Conservation (phyloP, 345 rosid genomes). For the Lepidium sativum region DNA sequence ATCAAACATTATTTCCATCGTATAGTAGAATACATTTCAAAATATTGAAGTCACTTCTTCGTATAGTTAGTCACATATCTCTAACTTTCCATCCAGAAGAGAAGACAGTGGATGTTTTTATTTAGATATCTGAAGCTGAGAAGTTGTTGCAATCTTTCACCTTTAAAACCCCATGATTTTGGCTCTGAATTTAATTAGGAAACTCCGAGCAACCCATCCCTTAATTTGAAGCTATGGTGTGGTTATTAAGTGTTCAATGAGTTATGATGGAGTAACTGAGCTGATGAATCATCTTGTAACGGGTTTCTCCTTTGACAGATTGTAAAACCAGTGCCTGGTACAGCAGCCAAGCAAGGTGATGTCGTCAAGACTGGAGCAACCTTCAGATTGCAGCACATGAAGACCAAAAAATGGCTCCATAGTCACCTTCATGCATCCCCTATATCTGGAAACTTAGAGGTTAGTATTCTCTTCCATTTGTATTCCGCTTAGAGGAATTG, state of each 20-base stretch:
- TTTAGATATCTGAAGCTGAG: neutral
- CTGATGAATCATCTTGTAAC: neutral
- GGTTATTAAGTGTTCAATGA: neutral
- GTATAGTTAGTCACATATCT: neutral
- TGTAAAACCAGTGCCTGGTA: slow-evolving; percentile 56
- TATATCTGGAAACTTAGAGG: slow-evolving; percentile 95
- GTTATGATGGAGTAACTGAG: neutral
- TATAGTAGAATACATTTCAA: neutral
- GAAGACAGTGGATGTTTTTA: neutral
- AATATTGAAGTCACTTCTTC: neutral
- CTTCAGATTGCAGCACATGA: slow-evolving; percentile 86
- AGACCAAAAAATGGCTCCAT: slow-evolving; percentile 87
- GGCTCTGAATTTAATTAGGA: neutral
- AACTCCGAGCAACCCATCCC: neutral
- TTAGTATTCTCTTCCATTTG: slow-evolving; percentile 17
- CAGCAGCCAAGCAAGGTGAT: slow-evolving; percentile 75
- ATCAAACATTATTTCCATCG: neutral
- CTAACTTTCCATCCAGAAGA: neutral
- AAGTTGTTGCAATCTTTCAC: neutral
- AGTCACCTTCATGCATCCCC: slow-evolving; percentile 96
- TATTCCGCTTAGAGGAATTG: neutral
- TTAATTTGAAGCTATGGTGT: neutral
- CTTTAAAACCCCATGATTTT: neutral
- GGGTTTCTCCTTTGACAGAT: slow-evolving; percentile 34
- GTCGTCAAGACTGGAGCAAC: slow-evolving; percentile 56